Percentiles rank a stretch among this genome's conserved stretches.
Evolutionary conservation across 176 grass and related monocot genomes (phyloP).

Genomic region (Bromus sterilis): DNA sequence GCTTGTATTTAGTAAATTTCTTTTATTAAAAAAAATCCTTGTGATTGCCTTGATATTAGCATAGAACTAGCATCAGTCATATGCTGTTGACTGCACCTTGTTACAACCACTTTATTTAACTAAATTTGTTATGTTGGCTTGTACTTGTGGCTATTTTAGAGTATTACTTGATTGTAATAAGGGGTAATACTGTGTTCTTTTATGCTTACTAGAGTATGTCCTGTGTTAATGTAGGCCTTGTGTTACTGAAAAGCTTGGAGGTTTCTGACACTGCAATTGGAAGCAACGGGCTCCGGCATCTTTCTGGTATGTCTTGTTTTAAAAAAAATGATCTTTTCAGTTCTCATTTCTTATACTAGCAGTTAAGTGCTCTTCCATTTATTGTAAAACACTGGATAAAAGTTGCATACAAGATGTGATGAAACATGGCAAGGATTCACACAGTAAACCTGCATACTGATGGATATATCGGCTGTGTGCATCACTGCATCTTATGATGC

Average conservation of each 20-base stretch:
- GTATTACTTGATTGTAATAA: background rate
- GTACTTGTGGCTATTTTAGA: background rate
- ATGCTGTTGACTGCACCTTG: background rate
- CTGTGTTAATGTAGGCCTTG: slow-evolving; percentile 50
- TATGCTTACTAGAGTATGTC: background rate
- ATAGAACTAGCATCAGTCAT: background rate
- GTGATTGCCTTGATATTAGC: background rate
- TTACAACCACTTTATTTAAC: background rate
- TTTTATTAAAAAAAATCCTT: slow-evolving; percentile 1
- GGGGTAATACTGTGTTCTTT: background rate
- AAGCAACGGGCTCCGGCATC: slow-evolving; percentile 65
- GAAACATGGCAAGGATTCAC: background rate
- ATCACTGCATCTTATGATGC: background rate
- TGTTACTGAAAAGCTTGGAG: slow-evolving; percentile 69
- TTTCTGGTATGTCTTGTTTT: slow-evolving; percentile 73
- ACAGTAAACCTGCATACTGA: background rate
- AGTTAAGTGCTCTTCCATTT: background rate
- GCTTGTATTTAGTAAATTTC: background rate
- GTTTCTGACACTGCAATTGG: slow-evolving; percentile 89
- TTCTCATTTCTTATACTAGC: background rate
- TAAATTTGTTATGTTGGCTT: background rate
- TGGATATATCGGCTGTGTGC: background rate
- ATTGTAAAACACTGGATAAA: background rate
- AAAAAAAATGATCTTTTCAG: no score
- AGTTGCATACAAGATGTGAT: background rate